A percentile compares a stretch with the other conserved stretches of the same genome.
These are phyloP conservation scores for Cardamine occulta DNA, from an alignment of 345 rosid species.

Conservation along the genomic window DNA sequence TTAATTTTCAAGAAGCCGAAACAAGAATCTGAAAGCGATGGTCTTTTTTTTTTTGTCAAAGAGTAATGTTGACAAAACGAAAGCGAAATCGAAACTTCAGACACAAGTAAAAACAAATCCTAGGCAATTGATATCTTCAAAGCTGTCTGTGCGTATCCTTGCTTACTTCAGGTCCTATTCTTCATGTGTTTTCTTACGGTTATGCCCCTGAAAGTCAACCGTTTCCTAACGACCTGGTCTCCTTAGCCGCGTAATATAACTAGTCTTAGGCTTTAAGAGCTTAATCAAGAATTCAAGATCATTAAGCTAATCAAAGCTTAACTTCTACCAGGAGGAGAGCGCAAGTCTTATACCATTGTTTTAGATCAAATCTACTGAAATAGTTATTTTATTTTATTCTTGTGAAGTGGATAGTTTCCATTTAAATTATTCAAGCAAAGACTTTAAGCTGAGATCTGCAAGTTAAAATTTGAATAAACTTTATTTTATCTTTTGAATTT, in stretches of 20 bases:
- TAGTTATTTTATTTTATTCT: background rate
- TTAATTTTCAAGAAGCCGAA: background rate
- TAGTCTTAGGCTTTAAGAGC: background rate
- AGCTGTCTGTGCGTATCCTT: too few species aligned
- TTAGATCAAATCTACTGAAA: background rate
- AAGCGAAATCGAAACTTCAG: slow-evolving; percentile 3
- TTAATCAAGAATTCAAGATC: background rate
- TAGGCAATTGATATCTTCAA: background rate
- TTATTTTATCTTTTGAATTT: background rate
- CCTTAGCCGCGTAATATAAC: background rate
- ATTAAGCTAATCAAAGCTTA: background rate
- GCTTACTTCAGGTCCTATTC: too few species aligned
- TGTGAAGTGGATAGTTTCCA: slow-evolving; percentile 6
- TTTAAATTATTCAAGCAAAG: background rate
- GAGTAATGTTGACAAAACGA: slow-evolving; percentile 16
- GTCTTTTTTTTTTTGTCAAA: background rate
- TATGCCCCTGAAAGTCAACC: background rate
- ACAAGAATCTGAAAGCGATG: slow-evolving; percentile 16
- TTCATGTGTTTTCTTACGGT: too few species aligned
- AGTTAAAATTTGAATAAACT: background rate
- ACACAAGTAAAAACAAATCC: background rate
- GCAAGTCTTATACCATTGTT: background rate
- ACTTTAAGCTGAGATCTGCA: slow-evolving; percentile 15
- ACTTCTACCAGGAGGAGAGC: background rate
- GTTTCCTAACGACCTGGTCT: slow-evolving; percentile 18